Evolutionary conservation across 129 eudicot genomes (phyloP), one percentile per base, ranked within the genome.

Genomic region (Flaveria bidentis): DNA sequence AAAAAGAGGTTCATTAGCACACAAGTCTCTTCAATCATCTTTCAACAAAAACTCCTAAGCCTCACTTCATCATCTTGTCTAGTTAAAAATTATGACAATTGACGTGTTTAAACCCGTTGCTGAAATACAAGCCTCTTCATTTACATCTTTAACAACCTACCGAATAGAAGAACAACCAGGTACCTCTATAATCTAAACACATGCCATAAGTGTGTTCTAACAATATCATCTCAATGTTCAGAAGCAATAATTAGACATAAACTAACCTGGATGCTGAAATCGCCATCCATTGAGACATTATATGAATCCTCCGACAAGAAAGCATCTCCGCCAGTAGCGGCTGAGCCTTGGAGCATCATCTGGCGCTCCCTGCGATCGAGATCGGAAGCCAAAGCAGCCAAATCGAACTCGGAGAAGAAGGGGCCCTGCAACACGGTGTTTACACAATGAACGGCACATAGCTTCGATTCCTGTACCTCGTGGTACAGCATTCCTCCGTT

Each of bases 391-490:
- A 94, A 72, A 4, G 98, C 98, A 9, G 97, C 98, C 92, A 94
- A 89, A 88, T 94, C 98, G 85, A 94, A 82, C 83, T 94, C 98
- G 11, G 98, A 94, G 88, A 94, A 94, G 82, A 94, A 94, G 5
- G 97, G 98, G 0, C 98, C 98, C 76, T 94, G 98, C 74, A 94
- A 76, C 28, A 91, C 98, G 20, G 98, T 91, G 87, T 94, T 94
- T 6, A 94, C 98, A 84, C 98, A 94, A 85, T 94, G 98, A 61
- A 94, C 98, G 9, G 98, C 98, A 56, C 98, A 94, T 14, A 94
- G 92, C 82, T 94, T 94, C 78, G 97, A 86, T 78, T 94, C 98
- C 78, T 94, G 98, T 42, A 91, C 97, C 89, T 93, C 98, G 80
- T 93, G 98, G 89, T 93, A 91, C 88, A 93, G 73, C 98, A 93